phyloP scores from a whole-genome alignment of 257 asterid species.

The Thymus mandschuricus region DNA sequence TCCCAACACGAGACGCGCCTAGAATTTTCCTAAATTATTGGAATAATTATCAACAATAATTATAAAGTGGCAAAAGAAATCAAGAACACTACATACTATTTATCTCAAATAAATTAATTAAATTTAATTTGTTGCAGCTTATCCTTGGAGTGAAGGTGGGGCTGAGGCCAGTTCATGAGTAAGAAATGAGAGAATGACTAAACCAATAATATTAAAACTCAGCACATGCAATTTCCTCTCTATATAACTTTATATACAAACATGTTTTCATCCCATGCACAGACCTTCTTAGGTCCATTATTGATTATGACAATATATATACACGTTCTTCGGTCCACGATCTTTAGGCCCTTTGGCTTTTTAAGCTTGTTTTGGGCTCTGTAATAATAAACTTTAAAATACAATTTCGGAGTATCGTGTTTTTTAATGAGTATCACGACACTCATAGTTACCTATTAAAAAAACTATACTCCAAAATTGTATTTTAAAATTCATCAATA shows the following conservation, averaged over 20 bases:
- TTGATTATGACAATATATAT: slow-evolving; percentile 28
- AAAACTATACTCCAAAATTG: too few relatives aligned
- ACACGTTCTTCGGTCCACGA: too few relatives aligned
- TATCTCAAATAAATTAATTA: neutral
- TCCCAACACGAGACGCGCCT: slow-evolving; percentile 25
- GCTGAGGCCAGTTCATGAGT: slow-evolving; percentile 65
- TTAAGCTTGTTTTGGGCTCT: too few relatives aligned
- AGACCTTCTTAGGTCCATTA: slow-evolving; percentile 43
- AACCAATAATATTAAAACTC: slow-evolving; percentile 48
- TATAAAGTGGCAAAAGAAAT: slow-evolving; percentile 3
- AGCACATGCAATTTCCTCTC: slow-evolving; percentile 51
- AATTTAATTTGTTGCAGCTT: slow-evolving; percentile 6
- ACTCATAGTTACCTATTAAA: too few relatives aligned
- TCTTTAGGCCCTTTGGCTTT: too few relatives aligned
- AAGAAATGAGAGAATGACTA: slow-evolving; percentile 40
- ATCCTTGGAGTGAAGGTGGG: slow-evolving; percentile 39
- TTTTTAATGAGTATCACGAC: too few relatives aligned
- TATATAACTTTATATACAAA: slow-evolving; percentile 37
- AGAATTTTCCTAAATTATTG: slow-evolving; percentile 33
- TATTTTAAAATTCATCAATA: too few relatives aligned
- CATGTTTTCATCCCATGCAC: slow-evolving; percentile 19
- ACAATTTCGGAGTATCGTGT: too few relatives aligned
- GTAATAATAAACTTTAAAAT: too few relatives aligned
- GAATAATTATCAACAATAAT: neutral
- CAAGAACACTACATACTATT: neutral